phyloP scores from a whole-genome alignment of 1,139 yeast species.

The Nakaseomyces sp. region DNA sequence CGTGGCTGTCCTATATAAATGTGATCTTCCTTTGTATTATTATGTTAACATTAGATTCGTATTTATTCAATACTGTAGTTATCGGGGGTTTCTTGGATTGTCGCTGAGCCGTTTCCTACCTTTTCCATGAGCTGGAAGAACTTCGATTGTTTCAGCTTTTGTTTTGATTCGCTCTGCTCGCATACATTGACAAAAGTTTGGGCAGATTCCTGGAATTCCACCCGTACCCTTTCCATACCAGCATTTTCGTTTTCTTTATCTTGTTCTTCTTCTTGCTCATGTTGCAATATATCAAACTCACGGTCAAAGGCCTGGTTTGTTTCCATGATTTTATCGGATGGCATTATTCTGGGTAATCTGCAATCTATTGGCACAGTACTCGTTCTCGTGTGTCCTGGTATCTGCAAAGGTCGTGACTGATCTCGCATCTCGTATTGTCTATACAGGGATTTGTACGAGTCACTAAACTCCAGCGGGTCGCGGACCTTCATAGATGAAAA shows the following conservation, averaged over 20 bases:
- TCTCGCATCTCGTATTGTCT: conserved; percentile 16
- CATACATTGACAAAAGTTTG: conserved; percentile 2
- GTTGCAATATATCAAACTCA: conserved; percentile 20
- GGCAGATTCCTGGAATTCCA: conserved; percentile 24
- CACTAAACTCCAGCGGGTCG: conserved; percentile 26
- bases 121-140: conserved; percentile 27
- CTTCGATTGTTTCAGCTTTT: conserved; percentile 22
- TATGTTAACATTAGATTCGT: no score
- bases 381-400: no score
- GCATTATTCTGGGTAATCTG: no score
- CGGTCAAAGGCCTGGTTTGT: conserved; percentile 9
- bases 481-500: conserved; percentile 22
- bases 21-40: not conserved
- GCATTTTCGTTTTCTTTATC: conserved; percentile 13
- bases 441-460: conserved; percentile 24
- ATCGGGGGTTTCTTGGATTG: conserved; percentile 19
- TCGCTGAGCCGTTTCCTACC: conserved; percentile 28
- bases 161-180: not conserved
- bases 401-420: conserved; percentile 5
- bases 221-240: no score
- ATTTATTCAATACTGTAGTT: not conserved
- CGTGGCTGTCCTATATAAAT: no score
- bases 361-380: no score
- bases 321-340: not conserved
- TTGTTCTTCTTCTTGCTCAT: conserved; percentile 13